Base-by-base conservation (phyloP, 2,329 filamentous ascomycete species). In the Neurospora sp. region DNA sequence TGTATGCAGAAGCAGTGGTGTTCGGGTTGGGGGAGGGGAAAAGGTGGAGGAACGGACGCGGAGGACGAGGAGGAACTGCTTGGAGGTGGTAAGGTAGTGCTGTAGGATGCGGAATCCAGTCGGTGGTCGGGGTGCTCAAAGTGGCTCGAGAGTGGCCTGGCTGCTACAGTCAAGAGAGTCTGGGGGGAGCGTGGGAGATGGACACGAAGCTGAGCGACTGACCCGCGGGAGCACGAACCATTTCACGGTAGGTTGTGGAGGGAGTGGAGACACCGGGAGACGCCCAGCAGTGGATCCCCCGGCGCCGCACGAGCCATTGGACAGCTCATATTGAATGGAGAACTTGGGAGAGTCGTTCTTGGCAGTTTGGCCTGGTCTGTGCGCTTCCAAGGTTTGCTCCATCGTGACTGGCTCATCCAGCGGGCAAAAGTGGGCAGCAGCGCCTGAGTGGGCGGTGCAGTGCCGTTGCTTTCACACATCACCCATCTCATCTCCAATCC, bases 61-160 rank as follows among this genome's bases (percentile, higher is more conserved):
- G 71, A 72, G 73, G 67, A 67, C 70, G 67, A 69, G 68, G 73
- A 73, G 71, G 72, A 70, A 71, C 52, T 73, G 74, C 71, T 71
- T 72, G 69, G 69, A 72, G 70, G 75, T 73, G 70, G 73, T 73
- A 72, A 72, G 70, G 71, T 65, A 67, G 70, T 71, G 71, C 69
- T 67, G 71, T 72, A 74, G 74, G 74, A 73, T 73, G 70, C 71
- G 75, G 74, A 72, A 72, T 73, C 70, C 72, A 72, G 71, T 36
- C 68, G 65, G 70, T 70, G 68, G 69, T 69, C 71, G 43, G 72
- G 46, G 46, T 62, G 28, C 28, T 62, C 52, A 36, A 36, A 36
- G 52, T 62, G 52, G 52, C 52, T 33, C 38, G 57, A 41, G 38
- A 33, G 37, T 40, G 69, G 71, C 73, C 69, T 70, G 71, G 65